Base-by-base conservation (phyloP, 352 stramenopile genomes). In the Thraustotheca clavata region DNA sequence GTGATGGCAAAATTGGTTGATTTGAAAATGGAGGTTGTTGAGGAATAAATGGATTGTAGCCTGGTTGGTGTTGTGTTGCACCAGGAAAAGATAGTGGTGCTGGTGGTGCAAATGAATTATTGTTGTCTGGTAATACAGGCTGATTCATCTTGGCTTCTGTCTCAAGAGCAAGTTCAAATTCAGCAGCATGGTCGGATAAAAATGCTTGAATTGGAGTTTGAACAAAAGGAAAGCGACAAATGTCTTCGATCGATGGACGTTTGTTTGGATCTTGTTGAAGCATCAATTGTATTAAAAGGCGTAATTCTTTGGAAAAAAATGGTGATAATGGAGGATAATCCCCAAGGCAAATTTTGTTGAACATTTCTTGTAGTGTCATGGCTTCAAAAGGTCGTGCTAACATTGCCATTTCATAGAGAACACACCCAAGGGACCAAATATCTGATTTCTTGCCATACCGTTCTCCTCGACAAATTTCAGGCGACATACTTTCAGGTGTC, bases 371-470 rank as follows among this genome's bases (percentile, higher is more conserved):
- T 31, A 94, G 63, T 33, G 77, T 94, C 12, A 78, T 82, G 18
- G 81, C 85, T 62, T 95, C 83, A 54, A 95, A 95, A 11, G 86
- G 83, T 20, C 84, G 80, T 49, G 80, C 79, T 46, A 92, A 73
- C 82, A 93, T 94, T 67, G 89, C 87, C 83, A 94, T 91, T 60
- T 95, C 86, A 71, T 95, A 95, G 61, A 95, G 43, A 24, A 95
- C 88, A 67, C 86, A 95, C 16, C 86, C 86, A 16, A 95, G 80
- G 41, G 85, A 91, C 86, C 86, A 95, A 63, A 95, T 91, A 60
- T 95, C 86, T 31, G 81, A 92, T 69, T 95, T 94, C 43, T 93
- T 93, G 32, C 84, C 86, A 67, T 95, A 95, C 29, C 81, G 83
- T 48, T 94, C 81, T 31, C 86, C 85, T 18, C 83, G 83, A 48